Conservation (phyloP, 371 early-diverging fungal species). For the Vavraia culicis region DNA sequence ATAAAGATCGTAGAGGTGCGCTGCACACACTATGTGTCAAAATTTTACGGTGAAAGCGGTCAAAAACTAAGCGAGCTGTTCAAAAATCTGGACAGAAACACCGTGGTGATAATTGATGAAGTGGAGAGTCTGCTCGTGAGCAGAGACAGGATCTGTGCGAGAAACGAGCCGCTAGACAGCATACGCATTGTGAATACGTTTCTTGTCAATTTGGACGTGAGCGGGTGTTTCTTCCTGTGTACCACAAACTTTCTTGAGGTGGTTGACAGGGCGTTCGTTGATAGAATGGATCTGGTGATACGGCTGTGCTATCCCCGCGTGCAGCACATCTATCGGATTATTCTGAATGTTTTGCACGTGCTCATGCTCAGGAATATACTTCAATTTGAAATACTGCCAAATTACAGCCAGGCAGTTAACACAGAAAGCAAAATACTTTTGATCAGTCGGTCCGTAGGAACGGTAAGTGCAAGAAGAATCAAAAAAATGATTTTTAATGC, state of each 20-base stretch:
- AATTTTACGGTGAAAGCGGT: conserved; percentile 48
- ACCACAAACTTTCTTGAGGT: conserved; percentile 16
- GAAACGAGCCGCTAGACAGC: background rate
- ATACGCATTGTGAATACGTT: conserved; percentile 1
- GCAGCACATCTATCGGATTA: no score
- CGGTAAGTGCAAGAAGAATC: no score
- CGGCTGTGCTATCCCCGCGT: background rate
- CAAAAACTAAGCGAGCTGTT: conserved; percentile 49
- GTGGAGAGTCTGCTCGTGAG: background rate
- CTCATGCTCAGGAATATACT: no score
- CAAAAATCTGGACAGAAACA: conserved; percentile 23
- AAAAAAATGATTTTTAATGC: no score
- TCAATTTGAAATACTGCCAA: no score
- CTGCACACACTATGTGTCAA: conserved; percentile 49
- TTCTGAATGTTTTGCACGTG: no score
- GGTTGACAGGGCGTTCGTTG: conserved; percentile 23
- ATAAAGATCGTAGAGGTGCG: conserved; percentile 50
- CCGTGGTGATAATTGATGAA: background rate
- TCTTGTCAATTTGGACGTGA: background rate
- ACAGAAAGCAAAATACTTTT: no score
- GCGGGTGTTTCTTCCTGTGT: conserved; percentile 8
- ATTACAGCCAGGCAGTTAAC: no score
- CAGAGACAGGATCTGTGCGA: background rate
- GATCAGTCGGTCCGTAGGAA: no score
- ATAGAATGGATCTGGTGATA: conserved; percentile 14